Evolutionary conservation across 495 filamentous ascomycete species (phyloP).

Genomic region (Chaetomium tenue): DNA sequence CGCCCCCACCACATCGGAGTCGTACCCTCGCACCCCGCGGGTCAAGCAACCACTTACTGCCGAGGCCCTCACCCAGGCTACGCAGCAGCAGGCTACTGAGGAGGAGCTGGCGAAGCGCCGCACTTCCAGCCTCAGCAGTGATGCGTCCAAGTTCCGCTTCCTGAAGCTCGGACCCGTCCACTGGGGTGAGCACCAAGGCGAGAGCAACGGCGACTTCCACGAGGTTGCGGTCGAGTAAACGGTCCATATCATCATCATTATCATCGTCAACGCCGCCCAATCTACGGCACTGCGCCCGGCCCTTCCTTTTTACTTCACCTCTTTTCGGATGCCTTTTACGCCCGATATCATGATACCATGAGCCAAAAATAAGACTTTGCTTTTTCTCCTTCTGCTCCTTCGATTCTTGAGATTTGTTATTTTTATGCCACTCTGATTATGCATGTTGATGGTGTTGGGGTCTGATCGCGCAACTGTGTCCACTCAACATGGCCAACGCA

Average conservation of each 20-base stretch:
- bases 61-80: conserved; percentile 27
- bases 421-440: background rate
- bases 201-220: conserved; percentile 46
- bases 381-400: background rate
- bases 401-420: background rate
- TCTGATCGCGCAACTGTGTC: background rate
- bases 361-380: background rate
- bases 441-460: background rate
- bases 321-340: conserved; percentile 3
- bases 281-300: no score
- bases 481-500: background rate
- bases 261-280: background rate
- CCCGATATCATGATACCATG: conserved; percentile 10
- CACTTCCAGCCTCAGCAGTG: conserved; percentile 39
- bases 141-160: conserved; percentile 43
- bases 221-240: conserved; percentile 46
- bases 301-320: background rate
- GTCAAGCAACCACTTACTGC: conserved; percentile 26
- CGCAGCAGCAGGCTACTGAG: conserved; percentile 19
- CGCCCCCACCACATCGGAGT: conserved; percentile 45
- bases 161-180: conserved; percentile 52
- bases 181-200: conserved; percentile 49
- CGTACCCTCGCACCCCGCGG: conserved; percentile 39
- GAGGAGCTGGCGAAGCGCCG: conserved; percentile 30
- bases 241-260: conserved; percentile 1